phyloP scores from a whole-genome alignment of 2,329 filamentous ascomycete genomes.

The Fusarium globosum region DNA sequence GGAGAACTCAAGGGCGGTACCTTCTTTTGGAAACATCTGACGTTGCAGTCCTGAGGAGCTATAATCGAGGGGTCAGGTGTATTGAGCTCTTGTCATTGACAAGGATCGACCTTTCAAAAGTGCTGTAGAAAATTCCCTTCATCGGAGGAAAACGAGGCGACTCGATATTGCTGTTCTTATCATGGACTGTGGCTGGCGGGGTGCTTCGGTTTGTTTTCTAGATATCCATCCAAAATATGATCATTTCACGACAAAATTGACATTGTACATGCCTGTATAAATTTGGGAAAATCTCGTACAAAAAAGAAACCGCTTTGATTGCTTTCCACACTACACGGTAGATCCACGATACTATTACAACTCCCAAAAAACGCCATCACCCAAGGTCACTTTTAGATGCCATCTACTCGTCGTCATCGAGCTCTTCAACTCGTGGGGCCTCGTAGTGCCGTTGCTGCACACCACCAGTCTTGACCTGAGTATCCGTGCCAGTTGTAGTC shows the following conservation, averaged over 20 bases:
- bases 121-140: constrained; percentile 32
- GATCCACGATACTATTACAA: constrained; percentile 41
- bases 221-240: constrained; percentile 24
- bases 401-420: constrained; percentile 61
- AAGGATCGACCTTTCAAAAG: background rate
- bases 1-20: constrained; percentile 62
- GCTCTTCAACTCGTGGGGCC: constrained; percentile 65
- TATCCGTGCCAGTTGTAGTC: constrained; percentile 67
- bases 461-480: constrained; percentile 59
- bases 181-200: constrained; percentile 29
- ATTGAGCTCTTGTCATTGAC: background rate
- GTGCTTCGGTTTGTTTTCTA: constrained; percentile 38
- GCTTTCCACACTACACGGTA: constrained; percentile 22
- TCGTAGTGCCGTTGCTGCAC: constrained; percentile 58
- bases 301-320: constrained; percentile 26
- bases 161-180: constrained; percentile 39
- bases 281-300: background rate
- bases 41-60: constrained; percentile 44
- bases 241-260: background rate
- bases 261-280: background rate
- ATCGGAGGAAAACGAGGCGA: constrained; percentile 40
- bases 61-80: background rate
- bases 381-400: constrained; percentile 24
- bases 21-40: constrained; percentile 69
- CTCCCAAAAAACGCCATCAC: constrained; percentile 41